Evolutionary conservation across 2,329 filamentous ascomycete genomes (phyloP).

Genomic region (Plenodomus lindquistii): DNA sequence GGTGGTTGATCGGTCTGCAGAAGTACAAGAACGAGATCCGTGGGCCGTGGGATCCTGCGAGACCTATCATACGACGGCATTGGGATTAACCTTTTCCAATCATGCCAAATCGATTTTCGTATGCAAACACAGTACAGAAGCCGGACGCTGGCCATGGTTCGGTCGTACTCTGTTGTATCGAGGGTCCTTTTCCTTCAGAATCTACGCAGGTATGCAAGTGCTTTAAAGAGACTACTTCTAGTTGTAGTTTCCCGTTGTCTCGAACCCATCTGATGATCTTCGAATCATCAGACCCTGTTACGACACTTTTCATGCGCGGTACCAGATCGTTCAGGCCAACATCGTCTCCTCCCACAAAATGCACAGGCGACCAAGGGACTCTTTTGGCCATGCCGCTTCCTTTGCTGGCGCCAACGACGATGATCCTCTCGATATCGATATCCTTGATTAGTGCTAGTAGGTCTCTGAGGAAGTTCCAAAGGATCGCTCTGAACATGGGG

Average conservation of each 20-base stretch:
- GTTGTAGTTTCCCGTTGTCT: conserved; percentile 26
- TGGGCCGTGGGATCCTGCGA: conserved; percentile 94
- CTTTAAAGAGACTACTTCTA: conserved; percentile 34
- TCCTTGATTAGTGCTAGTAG: conserved; percentile 32
- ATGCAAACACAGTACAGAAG: conserved; percentile 32
- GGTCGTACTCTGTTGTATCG: conserved; percentile 13
- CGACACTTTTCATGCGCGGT: conserved; percentile 36
- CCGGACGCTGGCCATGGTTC: conserved; percentile 39
- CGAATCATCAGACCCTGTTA: conserved; percentile 16
- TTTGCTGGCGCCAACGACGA: conserved; percentile 39
- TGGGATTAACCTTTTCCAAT: conserved; percentile 48
- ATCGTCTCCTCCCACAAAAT: conserved; percentile 43
- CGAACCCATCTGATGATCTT: conserved; percentile 41
- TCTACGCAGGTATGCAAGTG: conserved; percentile 24
- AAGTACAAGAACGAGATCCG: conserved; percentile 99
- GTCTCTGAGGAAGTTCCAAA: conserved; percentile 39
- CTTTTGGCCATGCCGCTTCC: conserved; percentile 35
- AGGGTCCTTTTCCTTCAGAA: conserved; percentile 15
- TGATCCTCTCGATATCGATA: conserved; percentile 36
- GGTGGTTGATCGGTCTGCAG: conserved; percentile 96
- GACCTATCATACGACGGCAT: conserved; percentile 78
- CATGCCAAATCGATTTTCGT: conserved; percentile 20
- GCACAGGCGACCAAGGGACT: conserved; percentile 42
- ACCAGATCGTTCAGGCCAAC: conserved; percentile 41
- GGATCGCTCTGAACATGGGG: conserved; percentile 29